A percentile compares a stretch with the other conserved stretches of the same genome.
phyloP scores from a whole-genome alignment of 345 rosid genomes.

The Brassica cretica region DNA sequence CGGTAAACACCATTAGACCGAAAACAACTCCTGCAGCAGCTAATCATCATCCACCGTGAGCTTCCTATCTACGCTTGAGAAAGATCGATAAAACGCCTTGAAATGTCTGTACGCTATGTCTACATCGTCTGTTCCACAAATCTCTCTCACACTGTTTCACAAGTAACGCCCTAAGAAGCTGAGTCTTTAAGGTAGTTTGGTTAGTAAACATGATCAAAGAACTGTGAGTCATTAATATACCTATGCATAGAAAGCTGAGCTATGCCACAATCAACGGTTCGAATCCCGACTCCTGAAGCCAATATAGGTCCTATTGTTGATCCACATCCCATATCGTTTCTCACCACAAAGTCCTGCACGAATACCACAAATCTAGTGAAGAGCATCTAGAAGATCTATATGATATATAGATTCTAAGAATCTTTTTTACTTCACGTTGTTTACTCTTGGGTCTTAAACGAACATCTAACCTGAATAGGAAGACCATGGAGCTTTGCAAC shows the following conservation, averaged over 20 bases:
- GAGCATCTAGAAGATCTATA: not conserved
- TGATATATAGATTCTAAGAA: not conserved
- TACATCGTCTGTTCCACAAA: conserved; percentile 81
- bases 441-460: conserved; percentile 7
- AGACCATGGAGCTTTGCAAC: conserved; percentile 73
- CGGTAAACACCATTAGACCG: not conserved
- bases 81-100: conserved; percentile 74
- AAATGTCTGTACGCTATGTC: conserved; percentile 88
- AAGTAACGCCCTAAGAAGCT: not conserved
- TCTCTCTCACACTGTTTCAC: conserved; percentile 73
- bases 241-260: conserved; percentile 99
- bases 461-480: conserved; percentile 75
- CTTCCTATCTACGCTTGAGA: conserved; percentile 71
- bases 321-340: conserved; percentile 98
- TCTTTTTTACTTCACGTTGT: not conserved
- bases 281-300: conserved; percentile 87
- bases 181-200: not conserved
- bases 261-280: conserved; percentile 93
- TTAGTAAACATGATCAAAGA: not conserved
- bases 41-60: conserved; percentile 54
- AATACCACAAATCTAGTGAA: not conserved
- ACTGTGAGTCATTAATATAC: conserved; percentile 36
- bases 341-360: conserved; percentile 87
- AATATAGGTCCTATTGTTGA: conserved; percentile 96
- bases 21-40: not conserved